Conservation (phyloP, 1,284 basidiomycete species). For the Cutaneotrichosporon cavernicola region DNA sequence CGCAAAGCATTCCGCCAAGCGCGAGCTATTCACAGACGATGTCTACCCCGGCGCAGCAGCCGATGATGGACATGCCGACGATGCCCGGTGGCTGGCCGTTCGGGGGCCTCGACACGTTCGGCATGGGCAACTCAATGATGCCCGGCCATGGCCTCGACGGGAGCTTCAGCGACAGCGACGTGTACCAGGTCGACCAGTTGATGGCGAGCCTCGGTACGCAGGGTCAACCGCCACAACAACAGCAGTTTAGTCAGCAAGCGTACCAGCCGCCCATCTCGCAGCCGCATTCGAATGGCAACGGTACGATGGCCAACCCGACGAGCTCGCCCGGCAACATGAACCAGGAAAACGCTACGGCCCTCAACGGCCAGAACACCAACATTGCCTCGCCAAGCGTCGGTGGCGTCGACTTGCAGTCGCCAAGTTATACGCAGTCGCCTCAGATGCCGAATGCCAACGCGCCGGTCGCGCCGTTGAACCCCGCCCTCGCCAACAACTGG, state of each 20-base stretch:
- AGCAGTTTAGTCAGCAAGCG: neutral
- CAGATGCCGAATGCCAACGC: neutral
- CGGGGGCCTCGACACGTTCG: neutral
- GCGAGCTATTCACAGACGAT: constrained; percentile 5
- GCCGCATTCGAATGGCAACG: neutral
- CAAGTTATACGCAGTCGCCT: constrained; percentile 6
- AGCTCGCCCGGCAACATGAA: neutral
- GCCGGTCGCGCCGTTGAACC: constrained; percentile 10
- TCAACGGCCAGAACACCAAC: constrained; percentile 1
- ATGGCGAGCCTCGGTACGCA: constrained; percentile 10
- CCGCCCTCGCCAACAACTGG: constrained; percentile 9
- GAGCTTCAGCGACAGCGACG: neutral
- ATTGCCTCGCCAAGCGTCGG: neutral
- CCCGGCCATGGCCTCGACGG: neutral
- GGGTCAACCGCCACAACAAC: neutral
- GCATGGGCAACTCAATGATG: neutral
- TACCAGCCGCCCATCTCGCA: constrained; percentile 4
- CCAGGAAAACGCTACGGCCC: neutral
- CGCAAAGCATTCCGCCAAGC: constrained; percentile 10
- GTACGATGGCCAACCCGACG: neutral
- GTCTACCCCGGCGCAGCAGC: constrained; percentile 5
- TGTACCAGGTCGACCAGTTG: constrained; percentile 17
- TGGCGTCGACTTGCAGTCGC: neutral
- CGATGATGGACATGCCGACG: constrained; percentile 2
- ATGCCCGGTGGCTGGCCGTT: constrained; percentile 7